phyloP scores from a whole-genome alignment of 2,329 filamentous ascomycete genomes.

The Xenosphaeropsis pyriputrescens region DNA sequence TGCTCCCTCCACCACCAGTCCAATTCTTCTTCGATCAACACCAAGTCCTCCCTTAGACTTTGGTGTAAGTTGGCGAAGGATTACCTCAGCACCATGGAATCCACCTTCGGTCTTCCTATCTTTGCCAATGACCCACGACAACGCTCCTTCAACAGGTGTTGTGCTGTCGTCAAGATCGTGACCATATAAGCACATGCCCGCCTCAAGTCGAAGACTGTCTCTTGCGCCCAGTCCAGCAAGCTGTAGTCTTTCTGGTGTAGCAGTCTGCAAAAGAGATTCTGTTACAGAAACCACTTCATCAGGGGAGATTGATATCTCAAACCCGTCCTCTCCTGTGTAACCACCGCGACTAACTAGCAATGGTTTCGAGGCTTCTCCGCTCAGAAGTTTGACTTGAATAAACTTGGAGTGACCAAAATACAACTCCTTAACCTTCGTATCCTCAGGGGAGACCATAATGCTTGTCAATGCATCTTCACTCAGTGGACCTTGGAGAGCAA shows the following conservation, averaged over 20 bases:
- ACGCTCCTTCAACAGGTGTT: conserved; percentile 50
- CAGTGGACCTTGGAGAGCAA: conserved; percentile 82
- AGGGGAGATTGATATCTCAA: conserved; percentile 78
- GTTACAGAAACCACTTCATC: conserved; percentile 51
- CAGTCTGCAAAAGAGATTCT: conserved; percentile 35
- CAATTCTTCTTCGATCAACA: conserved; percentile 60
- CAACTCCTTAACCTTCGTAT: conserved; percentile 45
- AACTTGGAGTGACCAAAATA: conserved; percentile 70
- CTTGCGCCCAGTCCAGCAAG: conserved; percentile 82
- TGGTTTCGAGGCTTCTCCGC: conserved; percentile 28
- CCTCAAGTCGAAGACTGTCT: conserved; percentile 85
- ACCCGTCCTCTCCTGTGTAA: conserved; percentile 96
- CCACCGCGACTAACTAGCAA: conserved; percentile 76
- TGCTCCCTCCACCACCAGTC: conserved; percentile 69
- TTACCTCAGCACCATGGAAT: conserved; percentile 75
- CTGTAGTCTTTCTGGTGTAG: conserved; percentile 47
- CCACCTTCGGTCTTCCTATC: conserved; percentile 50
- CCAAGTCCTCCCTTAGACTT: conserved; percentile 58
- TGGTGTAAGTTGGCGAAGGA: conserved; percentile 62
- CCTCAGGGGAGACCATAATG: conserved; percentile 35
- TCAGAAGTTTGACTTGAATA: conserved; percentile 47
- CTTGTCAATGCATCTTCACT: conserved; percentile 53
- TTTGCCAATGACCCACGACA: conserved; percentile 76
- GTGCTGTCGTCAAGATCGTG: conserved; percentile 79
- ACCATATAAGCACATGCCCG: conserved; percentile 99